Base-by-base conservation (phyloP, 306 rosid species). In the Clitoria ternatea region DNA sequence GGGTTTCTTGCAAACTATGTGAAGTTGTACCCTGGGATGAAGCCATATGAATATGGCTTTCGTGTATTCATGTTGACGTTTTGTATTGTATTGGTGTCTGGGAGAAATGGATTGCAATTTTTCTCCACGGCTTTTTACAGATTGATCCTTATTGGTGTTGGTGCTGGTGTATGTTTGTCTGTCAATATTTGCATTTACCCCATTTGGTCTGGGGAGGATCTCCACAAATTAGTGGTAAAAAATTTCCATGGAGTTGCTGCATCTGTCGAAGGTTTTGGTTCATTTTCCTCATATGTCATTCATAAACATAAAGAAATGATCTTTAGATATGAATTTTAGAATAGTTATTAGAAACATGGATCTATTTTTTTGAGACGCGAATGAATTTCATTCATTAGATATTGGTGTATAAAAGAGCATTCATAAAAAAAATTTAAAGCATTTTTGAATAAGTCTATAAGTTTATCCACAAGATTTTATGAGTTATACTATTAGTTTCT, bases 141-240 rank as follows among this genome's bases (percentile, higher is more conserved):
- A 50, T 76, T 85, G n/a, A 1, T 87, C 49, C 80, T 89, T 35
- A 89, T 89, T 67, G 96, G 71, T 53, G 80, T 89, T 17, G 96
- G 96, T 66, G 96, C 90, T n/a, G 77, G 74, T 26, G 73, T 83
- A 36, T 45, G 89, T 80, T 71, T 89, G 60, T 35, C 75, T 66
- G 83, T 89, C 20, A 89, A 89, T 72, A 81, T 87, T 72, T 82
- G 76, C 27, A 63, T 89, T 45, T 83, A 33, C 63, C 96, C 96
- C 53, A 89, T 89, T 47, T 89, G 96, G 96, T 61, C 96, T 18
- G 96, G 96, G 52, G 96, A 89, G 81, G 92, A 89, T 80, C 87
- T 89, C 12, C 96, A 89, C 78, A 87, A 89, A 81, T 69, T 83
- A 83, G 96, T 89, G 64, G 96, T 87, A 0, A 89, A 85, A 78